Percentiles rank a stretch among this genome's conserved stretches.
phyloP scores from a whole-genome alignment of 2,329 filamentous ascomycete genomes.

The Fusarium anthophilum region DNA sequence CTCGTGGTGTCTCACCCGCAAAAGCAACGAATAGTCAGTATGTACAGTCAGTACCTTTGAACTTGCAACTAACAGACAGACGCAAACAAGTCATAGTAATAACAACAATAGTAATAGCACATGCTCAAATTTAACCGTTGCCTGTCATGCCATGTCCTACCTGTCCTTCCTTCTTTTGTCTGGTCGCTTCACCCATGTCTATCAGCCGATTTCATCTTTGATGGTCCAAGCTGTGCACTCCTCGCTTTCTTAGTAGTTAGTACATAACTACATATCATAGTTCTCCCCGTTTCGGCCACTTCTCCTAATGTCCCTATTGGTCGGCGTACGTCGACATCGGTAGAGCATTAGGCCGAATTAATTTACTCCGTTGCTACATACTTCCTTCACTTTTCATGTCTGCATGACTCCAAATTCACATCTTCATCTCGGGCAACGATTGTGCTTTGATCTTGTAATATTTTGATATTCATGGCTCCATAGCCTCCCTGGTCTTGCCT shows the following conservation, averaged over 20 bases:
- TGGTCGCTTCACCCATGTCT: not conserved
- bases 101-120: not conserved
- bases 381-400: not conserved
- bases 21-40: not conserved
- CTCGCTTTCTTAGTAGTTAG: not conserved
- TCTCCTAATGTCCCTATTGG: slow-evolving; percentile 6
- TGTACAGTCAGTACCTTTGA: not conserved
- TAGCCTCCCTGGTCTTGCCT: slow-evolving; percentile 15
- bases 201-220: not conserved
- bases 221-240: slow-evolving; percentile 1
- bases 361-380: slow-evolving; percentile 2
- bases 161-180: not conserved
- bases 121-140: not conserved
- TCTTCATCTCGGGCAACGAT: slow-evolving; percentile 22
- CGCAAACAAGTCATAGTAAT: not conserved
- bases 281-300: not conserved
- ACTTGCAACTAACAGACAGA: not conserved
- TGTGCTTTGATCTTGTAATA: slow-evolving; percentile 30
- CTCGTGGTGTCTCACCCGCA: slow-evolving; percentile 36
- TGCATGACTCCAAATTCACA: slow-evolving; percentile 26
- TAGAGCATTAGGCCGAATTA: slow-evolving; percentile 5
- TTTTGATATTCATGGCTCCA: slow-evolving; percentile 38
- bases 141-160: not conserved
- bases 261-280: not conserved
- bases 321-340: slow-evolving; percentile 5